Evolutionary conservation across 805 yeast species (phyloP), one percentile per base, ranked within the genome.

Genomic region (Saccharomycopsis malanga): DNA sequence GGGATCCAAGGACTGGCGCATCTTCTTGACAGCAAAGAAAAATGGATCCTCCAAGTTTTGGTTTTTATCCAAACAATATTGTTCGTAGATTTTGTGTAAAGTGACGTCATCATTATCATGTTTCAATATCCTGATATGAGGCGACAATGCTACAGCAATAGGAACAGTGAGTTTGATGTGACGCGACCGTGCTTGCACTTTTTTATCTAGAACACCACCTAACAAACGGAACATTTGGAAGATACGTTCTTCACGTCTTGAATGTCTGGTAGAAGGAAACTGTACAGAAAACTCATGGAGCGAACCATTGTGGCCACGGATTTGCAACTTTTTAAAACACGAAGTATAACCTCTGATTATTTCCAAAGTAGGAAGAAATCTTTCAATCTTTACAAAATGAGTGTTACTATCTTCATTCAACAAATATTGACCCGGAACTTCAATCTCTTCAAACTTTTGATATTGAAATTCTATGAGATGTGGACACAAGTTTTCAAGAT

Each of bases 401-500:
- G 76, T 64, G 61, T 86, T 89, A 62, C 75, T 87, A 58, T 91
- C 98, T 60, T 81, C 83, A 62, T 86, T 85, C 67, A 86, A 70
- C 60, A 89, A 68, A 59, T 93, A 93, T 61, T 93, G 99, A 1
- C 99, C 98, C 0, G 98, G 98, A 48, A 93, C 80, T 62, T 93
- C 98, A 49, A 93, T 87, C 40, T 93, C 98, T 63, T 93, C 99
- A 60, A 93, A 93, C 65, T 87, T 89, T 63, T 93, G 98, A 62
- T 93, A 95, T 64, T 93, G 98, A 77, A 94, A 93, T 61, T 89
- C 96, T 61, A 95, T 83, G 63, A 93, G 71, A 57, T 91, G 97
- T 10, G 98, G 96, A 58, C 96, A 88, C 52, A 93, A 71, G 47
- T 87, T 79, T 65, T 93, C 98, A 53, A 93, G 66, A 56, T 88